phyloP scores from a whole-genome alignment of 2,329 filamentous ascomycete species.

The Plenodomus lindquistii region DNA sequence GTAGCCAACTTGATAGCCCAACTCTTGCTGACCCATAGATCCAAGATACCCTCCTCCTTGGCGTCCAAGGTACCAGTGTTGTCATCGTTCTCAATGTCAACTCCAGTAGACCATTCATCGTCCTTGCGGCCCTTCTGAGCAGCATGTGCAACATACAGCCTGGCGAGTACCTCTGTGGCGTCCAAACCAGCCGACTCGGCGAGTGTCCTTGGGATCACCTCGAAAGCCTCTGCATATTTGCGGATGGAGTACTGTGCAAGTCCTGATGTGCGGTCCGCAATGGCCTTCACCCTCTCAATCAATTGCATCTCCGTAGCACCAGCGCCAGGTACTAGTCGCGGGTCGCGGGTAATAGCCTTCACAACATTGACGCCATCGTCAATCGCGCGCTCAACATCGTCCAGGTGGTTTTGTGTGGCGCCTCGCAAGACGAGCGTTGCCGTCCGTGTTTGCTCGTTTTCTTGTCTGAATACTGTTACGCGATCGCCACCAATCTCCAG shows the following conservation, averaged over 20 bases:
- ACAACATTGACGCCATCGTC: slow-evolving; percentile 98
- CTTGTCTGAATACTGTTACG: slow-evolving; percentile 97
- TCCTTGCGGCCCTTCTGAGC: slow-evolving; percentile 55
- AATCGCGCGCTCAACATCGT: slow-evolving; percentile 94
- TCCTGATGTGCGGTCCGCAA: slow-evolving; percentile 90
- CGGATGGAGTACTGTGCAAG: slow-evolving; percentile 95
- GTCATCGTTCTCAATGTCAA: slow-evolving; percentile 90
- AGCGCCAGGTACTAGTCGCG: slow-evolving; percentile 87
- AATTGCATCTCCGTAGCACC: slow-evolving; percentile 94
- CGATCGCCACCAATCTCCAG: slow-evolving; percentile 97
- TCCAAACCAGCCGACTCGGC: slow-evolving; percentile 95
- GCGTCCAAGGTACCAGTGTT: slow-evolving; percentile 82
- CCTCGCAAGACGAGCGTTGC: slow-evolving; percentile 93
- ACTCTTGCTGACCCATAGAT: slow-evolving; percentile 87
- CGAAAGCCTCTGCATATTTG: slow-evolving; percentile 96
- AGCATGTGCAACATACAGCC: slow-evolving; percentile 89
- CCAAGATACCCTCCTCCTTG: slow-evolving; percentile 84
- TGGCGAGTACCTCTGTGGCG: slow-evolving; percentile 93
- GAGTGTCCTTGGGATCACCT: slow-evolving; percentile 90
- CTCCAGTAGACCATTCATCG: slow-evolving; percentile 86
- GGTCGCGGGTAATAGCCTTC: slow-evolving; percentile 95
- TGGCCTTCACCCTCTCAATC: slow-evolving; percentile 85
- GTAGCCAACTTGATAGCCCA: slow-evolving; percentile 98
- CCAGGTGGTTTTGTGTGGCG: slow-evolving; percentile 96
- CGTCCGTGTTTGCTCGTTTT: slow-evolving; percentile 87